Conservation (phyloP, 768 basidiomycete species). For the Astraeus odoratus region DNA sequence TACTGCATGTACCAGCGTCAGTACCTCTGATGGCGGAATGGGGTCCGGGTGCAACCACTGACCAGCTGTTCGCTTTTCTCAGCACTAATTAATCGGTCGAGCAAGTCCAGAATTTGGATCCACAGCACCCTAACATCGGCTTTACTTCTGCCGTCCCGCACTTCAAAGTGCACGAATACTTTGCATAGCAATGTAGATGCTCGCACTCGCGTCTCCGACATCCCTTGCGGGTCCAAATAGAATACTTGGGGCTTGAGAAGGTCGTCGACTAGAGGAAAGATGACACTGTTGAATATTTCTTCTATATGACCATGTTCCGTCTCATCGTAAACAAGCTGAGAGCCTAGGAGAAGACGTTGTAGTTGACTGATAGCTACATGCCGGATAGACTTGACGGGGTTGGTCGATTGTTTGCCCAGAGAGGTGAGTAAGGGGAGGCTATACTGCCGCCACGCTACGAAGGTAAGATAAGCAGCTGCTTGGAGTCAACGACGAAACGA, state of each 20-base stretch:
- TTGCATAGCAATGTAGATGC: constrained; percentile 91
- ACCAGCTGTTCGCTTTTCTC: constrained; percentile 86
- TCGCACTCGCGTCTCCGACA: constrained; percentile 85
- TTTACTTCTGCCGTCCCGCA: constrained; percentile 54
- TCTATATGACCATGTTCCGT: constrained; percentile 59
- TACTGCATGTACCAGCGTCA: constrained; percentile 42
- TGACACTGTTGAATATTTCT: constrained; percentile 80
- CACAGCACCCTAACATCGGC: constrained; percentile 71
- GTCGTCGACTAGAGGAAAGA: constrained; percentile 91
- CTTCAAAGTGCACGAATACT: constrained; percentile 89
- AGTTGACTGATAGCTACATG: constrained; percentile 74
- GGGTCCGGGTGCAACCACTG: constrained; percentile 17
- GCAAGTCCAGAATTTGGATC: constrained; percentile 82
- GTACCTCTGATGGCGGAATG: neutral
- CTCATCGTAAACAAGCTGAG: constrained; percentile 55
- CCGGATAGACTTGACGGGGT: constrained; percentile 77
- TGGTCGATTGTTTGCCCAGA: constrained; percentile 75
- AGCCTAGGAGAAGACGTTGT: constrained; percentile 79
- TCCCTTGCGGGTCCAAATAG: constrained; percentile 72
- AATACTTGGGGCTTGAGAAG: constrained; percentile 79
- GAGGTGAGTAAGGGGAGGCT: constrained; percentile 69
- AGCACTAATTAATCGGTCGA: constrained; percentile 84
- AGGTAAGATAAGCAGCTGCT: constrained; percentile 4
- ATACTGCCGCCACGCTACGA: constrained; percentile 68
- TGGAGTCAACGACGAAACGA: constrained; percentile 1